Evolutionary conservation across 73 alveolate species (phyloP), one percentile per base, ranked within the genome.

Genomic region (Tetrahymena borealis): DNA sequence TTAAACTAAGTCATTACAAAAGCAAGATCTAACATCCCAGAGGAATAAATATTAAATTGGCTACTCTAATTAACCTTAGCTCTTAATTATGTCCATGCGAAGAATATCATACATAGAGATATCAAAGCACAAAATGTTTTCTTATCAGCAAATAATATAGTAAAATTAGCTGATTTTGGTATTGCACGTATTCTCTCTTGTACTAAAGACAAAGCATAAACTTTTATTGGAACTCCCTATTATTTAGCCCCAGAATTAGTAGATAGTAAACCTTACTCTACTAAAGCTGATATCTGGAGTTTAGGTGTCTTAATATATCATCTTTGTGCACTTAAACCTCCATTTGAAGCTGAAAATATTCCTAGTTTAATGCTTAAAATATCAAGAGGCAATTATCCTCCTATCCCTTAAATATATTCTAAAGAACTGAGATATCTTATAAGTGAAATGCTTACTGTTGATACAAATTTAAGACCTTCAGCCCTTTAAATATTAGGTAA

Each of bases 291-390:
- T 94, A 96, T 96, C 3, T 96, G 98, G 98, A 40, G 96, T 39
- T 39, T 96, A 38, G 98, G 98, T 5, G 90, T 93, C 39, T 39
- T 92, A 38, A 91, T 91, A 2, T 92, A 78, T 32, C 90, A 92
- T 90, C 93, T 98, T 97, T 97, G 99, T 94, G 90, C 99, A 40
- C 96, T 97, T 12, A 96, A 96, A 91, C 99, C 99, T 79, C 99
- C 99, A 77, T 98, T 98, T 40, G 98, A 98, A 77, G 98, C 98
- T 12, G 96, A 97, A 11, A 92, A 94, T 13, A 36, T 98, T 43
- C 99, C 97, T 12, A 91, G 94, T 16, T 92, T 98, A 32, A 97
- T 98, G 32, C 41, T 94, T 41, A 95, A 97, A 91, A 98, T 98
- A 79, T 92, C 94, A 11, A 93, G 94, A 79, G 99, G 99, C 32